Conservation (phyloP, 192 early-diverging fungal genomes). For the Coemansia sp. region DNA sequence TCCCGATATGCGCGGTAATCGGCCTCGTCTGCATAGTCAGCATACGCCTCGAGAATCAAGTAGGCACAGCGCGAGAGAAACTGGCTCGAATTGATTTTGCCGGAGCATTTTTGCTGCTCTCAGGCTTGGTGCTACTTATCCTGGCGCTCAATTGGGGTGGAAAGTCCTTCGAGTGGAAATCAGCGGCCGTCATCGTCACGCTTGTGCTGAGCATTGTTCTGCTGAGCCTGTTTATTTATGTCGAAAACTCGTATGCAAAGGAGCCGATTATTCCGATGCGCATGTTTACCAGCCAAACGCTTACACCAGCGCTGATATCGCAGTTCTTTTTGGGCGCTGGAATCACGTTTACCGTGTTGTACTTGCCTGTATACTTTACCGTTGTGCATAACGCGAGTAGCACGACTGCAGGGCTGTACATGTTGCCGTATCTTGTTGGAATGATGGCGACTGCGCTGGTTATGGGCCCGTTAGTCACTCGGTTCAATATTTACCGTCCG, state of each 20-base stretch:
- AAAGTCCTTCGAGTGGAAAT: conserved; percentile 64
- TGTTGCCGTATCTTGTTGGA: conserved; percentile 33
- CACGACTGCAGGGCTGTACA: conserved; percentile 20
- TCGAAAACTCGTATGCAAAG: conserved; percentile 61
- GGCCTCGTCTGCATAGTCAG: conserved; percentile 29
- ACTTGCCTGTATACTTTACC: conserved; percentile 35
- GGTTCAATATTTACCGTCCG: conserved; percentile 29
- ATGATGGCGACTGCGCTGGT: conserved; percentile 25
- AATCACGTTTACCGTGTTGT: conserved; percentile 28
- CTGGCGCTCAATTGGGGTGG: conserved; percentile 77
- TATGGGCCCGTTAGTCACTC: conserved; percentile 23
- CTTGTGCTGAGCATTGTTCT: conserved; percentile 52
- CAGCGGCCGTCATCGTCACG: conserved; percentile 50
- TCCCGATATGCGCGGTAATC: conserved; percentile 45
- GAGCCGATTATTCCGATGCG: conserved; percentile 72
- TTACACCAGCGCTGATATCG: conserved; percentile 17
- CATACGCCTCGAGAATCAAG: conserved; percentile 8
- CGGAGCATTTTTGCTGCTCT: conserved; percentile 58
- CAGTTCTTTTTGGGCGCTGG: conserved; percentile 34
- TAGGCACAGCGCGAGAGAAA: conserved; percentile 46
- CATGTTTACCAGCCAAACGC: conserved; percentile 26
- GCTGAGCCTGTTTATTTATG: conserved; percentile 56
- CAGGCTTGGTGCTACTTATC: conserved; percentile 60
- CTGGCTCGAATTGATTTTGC: conserved; percentile 63
- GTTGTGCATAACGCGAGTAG: conserved; percentile 23